phyloP scores from a whole-genome alignment of 1,139 yeast genomes.

The Kluyveromyces marxianus region DNA sequence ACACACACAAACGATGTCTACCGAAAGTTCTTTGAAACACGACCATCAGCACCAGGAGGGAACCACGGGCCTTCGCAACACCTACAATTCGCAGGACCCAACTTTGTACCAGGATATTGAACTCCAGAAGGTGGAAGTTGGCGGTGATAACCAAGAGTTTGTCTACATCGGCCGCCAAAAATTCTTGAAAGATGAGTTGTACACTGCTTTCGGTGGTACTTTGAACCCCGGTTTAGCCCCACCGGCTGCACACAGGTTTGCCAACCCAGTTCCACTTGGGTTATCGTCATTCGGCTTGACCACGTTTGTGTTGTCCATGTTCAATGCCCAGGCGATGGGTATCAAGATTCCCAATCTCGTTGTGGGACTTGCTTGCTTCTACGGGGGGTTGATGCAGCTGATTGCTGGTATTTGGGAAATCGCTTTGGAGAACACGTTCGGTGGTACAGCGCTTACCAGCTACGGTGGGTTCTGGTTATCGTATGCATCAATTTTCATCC shows the following conservation, averaged over 20 bases:
- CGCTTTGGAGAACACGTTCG: conserved; percentile 64
- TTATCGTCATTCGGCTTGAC: conserved; percentile 61
- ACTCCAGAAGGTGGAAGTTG: conserved; percentile 28
- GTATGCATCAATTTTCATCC: conserved; percentile 52
- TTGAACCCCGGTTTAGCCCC: conserved; percentile 53
- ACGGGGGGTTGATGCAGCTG: conserved; percentile 76
- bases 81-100: conserved; percentile 5
- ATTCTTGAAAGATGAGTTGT: conserved; percentile 50
- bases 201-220: conserved; percentile 54
- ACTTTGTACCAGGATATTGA: conserved; percentile 1
- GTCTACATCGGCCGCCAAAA: conserved; percentile 67
- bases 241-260: conserved; percentile 35
- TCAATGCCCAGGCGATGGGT: conserved; percentile 45
- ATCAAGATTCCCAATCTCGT: conserved; percentile 44
- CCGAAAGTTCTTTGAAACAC: conserved; percentile 2
- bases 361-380: conserved; percentile 72
- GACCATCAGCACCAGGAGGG: conserved; percentile 5
- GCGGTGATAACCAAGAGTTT: conserved; percentile 44
- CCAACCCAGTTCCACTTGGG: conserved; percentile 68
- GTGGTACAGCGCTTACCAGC: conserved; percentile 62
- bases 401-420: conserved; percentile 57
- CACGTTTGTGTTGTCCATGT: conserved; percentile 54
- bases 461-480: conserved; percentile 73
- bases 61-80: neutral
- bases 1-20: neutral